A percentile compares a stretch with the other conserved stretches of the same genome.
phyloP scores from a whole-genome alignment of 192 early-diverging fungal species.

The Podila epicladia region DNA sequence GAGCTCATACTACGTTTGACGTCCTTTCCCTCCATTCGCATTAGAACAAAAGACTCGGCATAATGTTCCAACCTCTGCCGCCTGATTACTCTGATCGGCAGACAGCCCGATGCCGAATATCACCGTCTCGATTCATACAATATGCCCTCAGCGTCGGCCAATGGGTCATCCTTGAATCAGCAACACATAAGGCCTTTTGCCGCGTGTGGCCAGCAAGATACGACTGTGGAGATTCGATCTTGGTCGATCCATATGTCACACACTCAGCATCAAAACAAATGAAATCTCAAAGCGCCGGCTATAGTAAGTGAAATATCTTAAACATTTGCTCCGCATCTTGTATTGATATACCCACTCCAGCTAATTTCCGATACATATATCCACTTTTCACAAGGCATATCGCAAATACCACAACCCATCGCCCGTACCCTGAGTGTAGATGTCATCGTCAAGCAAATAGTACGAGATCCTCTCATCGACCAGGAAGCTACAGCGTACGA shows the following conservation, averaged over 20 bases:
- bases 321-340: no score
- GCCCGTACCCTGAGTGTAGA: not conserved
- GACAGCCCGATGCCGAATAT: conserved; percentile 39
- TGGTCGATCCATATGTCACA: conserved; percentile 24
- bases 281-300: no score
- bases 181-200: conserved; percentile 5
- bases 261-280: no score
- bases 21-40: no score
- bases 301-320: no score
- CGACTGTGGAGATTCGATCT: conserved; percentile 17
- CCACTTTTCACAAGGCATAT: not conserved
- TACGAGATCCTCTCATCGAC: not conserved
- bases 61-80: conserved; percentile 21
- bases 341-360: no score
- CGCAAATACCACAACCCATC: not conserved
- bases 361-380: no score
- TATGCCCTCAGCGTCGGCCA: conserved; percentile 26
- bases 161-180: conserved; percentile 29
- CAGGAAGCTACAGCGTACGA: not conserved
- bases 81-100: conserved; percentile 45
- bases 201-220: conserved; percentile 43
- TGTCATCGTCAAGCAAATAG: not conserved
- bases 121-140: conserved; percentile 23
- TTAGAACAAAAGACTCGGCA: not conserved
- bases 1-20: not conserved